These are phyloP conservation scores for Exophiala mesophila DNA, from an alignment of 2,329 filamentous ascomycete species.

Conservation along the genomic window DNA sequence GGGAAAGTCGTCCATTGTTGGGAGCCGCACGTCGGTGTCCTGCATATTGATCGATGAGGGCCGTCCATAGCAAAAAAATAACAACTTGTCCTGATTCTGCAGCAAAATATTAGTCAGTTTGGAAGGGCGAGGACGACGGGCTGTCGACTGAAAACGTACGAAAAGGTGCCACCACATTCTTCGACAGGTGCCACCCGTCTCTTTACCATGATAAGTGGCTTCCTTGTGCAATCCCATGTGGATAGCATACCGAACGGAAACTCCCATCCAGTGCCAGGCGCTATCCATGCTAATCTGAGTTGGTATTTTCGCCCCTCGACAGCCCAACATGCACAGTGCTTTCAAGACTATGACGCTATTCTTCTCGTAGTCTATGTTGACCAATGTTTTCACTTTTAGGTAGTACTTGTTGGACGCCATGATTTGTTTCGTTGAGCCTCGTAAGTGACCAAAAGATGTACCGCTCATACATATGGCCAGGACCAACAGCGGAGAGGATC, in stretches of 20 bases:
- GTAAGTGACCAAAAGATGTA: constrained; percentile 12
- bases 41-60: constrained; percentile 10
- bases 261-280: constrained; percentile 11
- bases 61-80: constrained; percentile 14
- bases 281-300: constrained; percentile 11
- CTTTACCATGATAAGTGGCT: constrained; percentile 12
- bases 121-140: background rate
- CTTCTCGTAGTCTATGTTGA: constrained; percentile 11
- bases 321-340: constrained; percentile 10
- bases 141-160: constrained; percentile 4
- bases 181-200: constrained; percentile 11
- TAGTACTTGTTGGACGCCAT: constrained; percentile 11
- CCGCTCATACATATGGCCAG: constrained; percentile 11
- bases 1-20: constrained; percentile 12
- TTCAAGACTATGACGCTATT: constrained; percentile 12
- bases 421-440: constrained; percentile 10
- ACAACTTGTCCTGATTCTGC: constrained; percentile 16
- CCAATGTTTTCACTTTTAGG: constrained; percentile 12
- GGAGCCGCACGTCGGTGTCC: constrained; percentile 13
- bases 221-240: constrained; percentile 16
- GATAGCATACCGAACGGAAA: constrained; percentile 9
- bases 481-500: constrained; percentile 9
- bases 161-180: constrained; percentile 19
- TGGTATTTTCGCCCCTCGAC: constrained; percentile 7
- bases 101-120: constrained; percentile 5